Conservation (phyloP, 1,284 basidiomycete species). For the Ceratobasidium sp. region DNA sequence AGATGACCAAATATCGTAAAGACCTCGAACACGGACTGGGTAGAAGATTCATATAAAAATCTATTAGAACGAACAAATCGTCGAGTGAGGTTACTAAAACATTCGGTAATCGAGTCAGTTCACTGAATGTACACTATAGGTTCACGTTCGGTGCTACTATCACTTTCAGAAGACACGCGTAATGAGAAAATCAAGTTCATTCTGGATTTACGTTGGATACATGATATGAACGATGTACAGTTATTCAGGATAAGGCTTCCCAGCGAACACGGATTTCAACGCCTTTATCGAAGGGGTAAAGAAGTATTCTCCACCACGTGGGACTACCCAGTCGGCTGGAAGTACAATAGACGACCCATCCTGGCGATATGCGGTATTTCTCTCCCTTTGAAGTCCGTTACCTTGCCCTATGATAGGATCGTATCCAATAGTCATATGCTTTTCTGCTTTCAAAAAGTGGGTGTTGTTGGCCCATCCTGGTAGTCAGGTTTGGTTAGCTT, state of each 20-base stretch:
- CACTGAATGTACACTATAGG: too few relatives aligned
- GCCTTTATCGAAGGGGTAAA: slow-evolving; percentile 55
- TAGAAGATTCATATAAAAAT: too few relatives aligned
- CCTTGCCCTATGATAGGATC: slow-evolving; percentile 57
- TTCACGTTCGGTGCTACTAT: too few relatives aligned
- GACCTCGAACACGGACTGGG: too few relatives aligned
- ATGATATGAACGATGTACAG: background rate
- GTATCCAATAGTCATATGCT: slow-evolving; percentile 45
- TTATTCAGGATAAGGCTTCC: background rate
- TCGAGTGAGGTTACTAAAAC: too few relatives aligned
- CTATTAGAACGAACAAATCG: too few relatives aligned
- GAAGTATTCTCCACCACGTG: slow-evolving; percentile 56
- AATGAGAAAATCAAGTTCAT: too few relatives aligned
- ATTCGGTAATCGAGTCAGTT: too few relatives aligned
- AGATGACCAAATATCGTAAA: too few relatives aligned
- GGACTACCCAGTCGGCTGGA: slow-evolving; percentile 48
- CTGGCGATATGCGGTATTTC: slow-evolving; percentile 53
- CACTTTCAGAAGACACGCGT: too few relatives aligned
- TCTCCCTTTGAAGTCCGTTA: slow-evolving; percentile 44
- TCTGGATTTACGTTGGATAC: too few relatives aligned
- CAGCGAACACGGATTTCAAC: slow-evolving; percentile 44
- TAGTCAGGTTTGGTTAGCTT: background rate
- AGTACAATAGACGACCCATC: slow-evolving; percentile 44
- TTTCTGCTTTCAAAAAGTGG: slow-evolving; percentile 44
- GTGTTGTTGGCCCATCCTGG: slow-evolving; percentile 48